These are phyloP conservation scores for Zygosaccharomyces lentus DNA, from an alignment of 805 yeast genomes.

Conservation along the genomic window DNA sequence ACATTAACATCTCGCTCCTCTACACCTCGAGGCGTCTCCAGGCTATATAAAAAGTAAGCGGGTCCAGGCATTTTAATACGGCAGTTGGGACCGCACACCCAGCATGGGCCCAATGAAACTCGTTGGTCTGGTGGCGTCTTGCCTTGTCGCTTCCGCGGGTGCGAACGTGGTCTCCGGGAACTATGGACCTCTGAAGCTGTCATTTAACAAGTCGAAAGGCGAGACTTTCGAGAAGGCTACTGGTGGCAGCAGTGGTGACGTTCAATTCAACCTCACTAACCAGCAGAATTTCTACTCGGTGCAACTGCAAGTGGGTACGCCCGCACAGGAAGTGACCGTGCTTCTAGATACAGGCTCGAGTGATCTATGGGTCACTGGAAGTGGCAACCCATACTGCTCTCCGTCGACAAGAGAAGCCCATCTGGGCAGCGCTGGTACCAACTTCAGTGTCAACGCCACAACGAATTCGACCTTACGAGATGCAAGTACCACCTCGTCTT, in stretches of 20 bases:
- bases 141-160: neutral
- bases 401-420: conserved; percentile 7
- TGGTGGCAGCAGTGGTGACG: conserved; percentile 5
- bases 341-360: conserved; percentile 66
- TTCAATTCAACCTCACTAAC: conserved; percentile 31
- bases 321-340: conserved; percentile 45
- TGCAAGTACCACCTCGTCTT: neutral
- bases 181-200: conserved; percentile 10
- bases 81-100: neutral
- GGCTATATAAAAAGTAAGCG: neutral
- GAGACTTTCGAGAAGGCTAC: conserved; percentile 16
- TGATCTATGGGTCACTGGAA: conserved; percentile 52
- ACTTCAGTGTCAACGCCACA: conserved; percentile 2
- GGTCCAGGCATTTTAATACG: neutral
- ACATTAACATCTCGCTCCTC: neutral
- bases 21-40: neutral
- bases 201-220: conserved; percentile 28
- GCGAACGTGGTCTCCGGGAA: neutral
- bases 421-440: neutral
- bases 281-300: conserved; percentile 43
- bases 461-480: neutral
- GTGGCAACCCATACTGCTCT: conserved; percentile 46
- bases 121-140: conserved; percentile 1
- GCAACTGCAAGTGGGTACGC: conserved; percentile 48
- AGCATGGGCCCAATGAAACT: neutral